Conservation (phyloP, 805 yeast genomes). For the Brettanomyces custersianus region DNA sequence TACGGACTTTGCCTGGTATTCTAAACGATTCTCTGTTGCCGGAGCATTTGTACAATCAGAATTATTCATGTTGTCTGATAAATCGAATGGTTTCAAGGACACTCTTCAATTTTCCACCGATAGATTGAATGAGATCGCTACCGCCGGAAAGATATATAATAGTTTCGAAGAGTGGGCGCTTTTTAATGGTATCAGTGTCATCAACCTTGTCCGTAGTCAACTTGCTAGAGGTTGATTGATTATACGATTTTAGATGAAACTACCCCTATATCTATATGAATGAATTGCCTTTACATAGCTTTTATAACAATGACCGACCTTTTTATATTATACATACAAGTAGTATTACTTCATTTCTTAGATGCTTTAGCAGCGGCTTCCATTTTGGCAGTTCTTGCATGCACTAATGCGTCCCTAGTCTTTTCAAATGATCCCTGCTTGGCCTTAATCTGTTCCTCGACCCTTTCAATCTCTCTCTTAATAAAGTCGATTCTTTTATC, state of each 20-base stretch:
- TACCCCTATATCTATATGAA: too few species aligned
- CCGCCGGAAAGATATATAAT: slow-evolving; percentile 51
- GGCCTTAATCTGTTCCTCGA: slow-evolving; percentile 58
- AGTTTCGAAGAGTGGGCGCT: slow-evolving; percentile 68
- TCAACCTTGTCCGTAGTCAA: slow-evolving; percentile 67
- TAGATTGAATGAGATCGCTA: slow-evolving; percentile 44
- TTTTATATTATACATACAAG: background rate
- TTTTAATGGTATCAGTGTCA: slow-evolving; percentile 54
- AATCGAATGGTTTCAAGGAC: slow-evolving; percentile 40
- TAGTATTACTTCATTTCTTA: background rate
- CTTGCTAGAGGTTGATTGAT: slow-evolving; percentile 43
- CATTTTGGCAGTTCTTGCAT: slow-evolving; percentile 1
- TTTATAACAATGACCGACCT: background rate
- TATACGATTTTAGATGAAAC: too few species aligned
- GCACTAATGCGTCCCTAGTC: slow-evolving; percentile 31
- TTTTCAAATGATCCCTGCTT: slow-evolving; percentile 48
- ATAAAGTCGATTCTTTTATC: slow-evolving; percentile 87
- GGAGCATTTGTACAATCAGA: slow-evolving; percentile 69
- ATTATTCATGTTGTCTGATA: slow-evolving; percentile 71
- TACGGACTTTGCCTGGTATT: slow-evolving; percentile 85
- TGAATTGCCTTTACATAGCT: background rate
- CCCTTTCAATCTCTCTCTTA: slow-evolving; percentile 63
- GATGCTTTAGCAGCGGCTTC: background rate
- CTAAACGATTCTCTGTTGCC: slow-evolving; percentile 68
- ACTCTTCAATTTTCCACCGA: slow-evolving; percentile 60